Conservation (phyloP, 495 filamentous ascomycete genomes). For the Tuber microsphaerosporum region DNA sequence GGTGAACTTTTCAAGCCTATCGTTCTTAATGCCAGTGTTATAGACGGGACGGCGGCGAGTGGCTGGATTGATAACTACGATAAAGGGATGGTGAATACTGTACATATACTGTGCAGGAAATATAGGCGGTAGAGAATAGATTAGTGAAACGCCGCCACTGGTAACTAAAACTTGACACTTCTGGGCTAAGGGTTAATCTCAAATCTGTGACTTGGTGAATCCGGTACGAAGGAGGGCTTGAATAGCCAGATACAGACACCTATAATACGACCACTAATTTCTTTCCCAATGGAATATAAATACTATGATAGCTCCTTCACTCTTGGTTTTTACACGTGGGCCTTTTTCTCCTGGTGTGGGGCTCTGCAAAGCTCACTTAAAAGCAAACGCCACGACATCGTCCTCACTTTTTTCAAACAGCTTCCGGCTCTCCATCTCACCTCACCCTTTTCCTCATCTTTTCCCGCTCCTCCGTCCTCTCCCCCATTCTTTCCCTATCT, state of each 20-base stretch:
- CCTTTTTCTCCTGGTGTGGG: not conserved
- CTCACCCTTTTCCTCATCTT: not conserved
- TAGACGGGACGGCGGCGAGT: not conserved
- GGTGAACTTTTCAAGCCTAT: not conserved
- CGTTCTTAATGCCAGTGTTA: not conserved
- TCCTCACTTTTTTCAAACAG: not conserved
- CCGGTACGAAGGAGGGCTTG: not conserved
- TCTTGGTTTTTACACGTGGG: not conserved
- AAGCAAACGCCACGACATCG: not conserved
- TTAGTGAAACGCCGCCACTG: not conserved
- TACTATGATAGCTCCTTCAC: not conserved
- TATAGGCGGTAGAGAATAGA: not conserved
- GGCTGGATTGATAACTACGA: not conserved
- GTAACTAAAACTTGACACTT: not conserved
- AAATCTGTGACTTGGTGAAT: not conserved
- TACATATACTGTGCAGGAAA: not conserved
- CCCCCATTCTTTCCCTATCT: not conserved
- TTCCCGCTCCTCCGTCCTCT: not conserved
- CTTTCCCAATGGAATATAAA: not conserved
- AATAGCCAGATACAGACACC: not conserved
- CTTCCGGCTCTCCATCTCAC: not conserved
- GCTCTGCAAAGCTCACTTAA: not conserved
- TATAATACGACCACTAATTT: not conserved
- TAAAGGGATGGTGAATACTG: not conserved
- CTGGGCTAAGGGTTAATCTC: not conserved